Base-by-base conservation (phyloP, 768 basidiomycete genomes). In the Dioszegia crocea region DNA sequence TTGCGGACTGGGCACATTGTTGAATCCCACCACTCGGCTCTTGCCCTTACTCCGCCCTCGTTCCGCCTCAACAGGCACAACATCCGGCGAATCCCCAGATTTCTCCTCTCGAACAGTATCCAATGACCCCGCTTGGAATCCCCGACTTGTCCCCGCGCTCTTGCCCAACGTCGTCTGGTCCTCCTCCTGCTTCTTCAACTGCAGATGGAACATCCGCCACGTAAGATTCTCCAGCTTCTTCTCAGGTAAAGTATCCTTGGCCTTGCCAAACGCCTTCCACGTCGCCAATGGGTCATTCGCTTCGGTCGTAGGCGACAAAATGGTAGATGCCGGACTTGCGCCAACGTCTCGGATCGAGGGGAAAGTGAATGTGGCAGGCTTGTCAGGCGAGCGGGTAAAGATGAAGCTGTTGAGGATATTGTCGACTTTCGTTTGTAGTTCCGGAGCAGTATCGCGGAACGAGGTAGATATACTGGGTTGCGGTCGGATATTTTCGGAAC, bases 161-260 rank as follows among this genome's bases (percentile, higher is more conserved):
- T 49, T 54, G 8, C 56, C 47, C 45, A 61, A 30, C n/a, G 46
- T 54, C 50, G 51, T 27, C 41, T 53, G 51, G 19, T 47, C 56
- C 26, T 76, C 73, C 26, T 71, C 66, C 36, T 68, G 62, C 83
- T 88, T 94, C 81, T 88, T 87, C 56, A 99, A 79, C 12, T 89
- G 90, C 73, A 99, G 80, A 24, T 92, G 88, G 93, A 97, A 97
- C 91, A 98, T 89, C 59, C 96, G 80, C 94, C 94, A 97, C 0
- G 93, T 96, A 55, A 98, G 77, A 73, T 97, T 98, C 80, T 98
- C 96, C 90, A 99, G 92, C 71, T 93, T 80, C 0, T 88, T 90
- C 73, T 94, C 90, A 29, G 93, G 91, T 57, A 94, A 78, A 30
- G 82, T 83, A n/a, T 87, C 88, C 78, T 91, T 92, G 45, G 88